phyloP scores from a whole-genome alignment of 768 basidiomycete species.

The Baorangia bicolor region DNA sequence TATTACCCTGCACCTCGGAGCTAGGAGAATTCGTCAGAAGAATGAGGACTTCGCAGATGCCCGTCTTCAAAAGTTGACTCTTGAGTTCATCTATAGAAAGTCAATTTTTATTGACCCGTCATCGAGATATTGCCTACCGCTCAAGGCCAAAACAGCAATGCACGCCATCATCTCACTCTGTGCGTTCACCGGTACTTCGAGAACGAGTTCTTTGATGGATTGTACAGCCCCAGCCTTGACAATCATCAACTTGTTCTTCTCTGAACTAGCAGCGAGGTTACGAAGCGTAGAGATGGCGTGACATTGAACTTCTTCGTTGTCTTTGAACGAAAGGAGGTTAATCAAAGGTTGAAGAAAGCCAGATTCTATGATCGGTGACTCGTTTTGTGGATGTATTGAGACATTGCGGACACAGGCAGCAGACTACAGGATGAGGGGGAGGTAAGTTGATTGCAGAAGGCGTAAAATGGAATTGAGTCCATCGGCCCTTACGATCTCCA shows the following conservation, averaged over 20 bases:
- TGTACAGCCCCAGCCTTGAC: slow-evolving; percentile 97
- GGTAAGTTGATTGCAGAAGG: slow-evolving; percentile 93
- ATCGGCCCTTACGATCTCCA: slow-evolving; percentile 96
- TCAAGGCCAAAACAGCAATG: slow-evolving; percentile 92
- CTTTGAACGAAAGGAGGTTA: slow-evolving; percentile 94
- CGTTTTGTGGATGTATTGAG: slow-evolving; percentile 97
- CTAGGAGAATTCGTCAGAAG: slow-evolving; percentile 94
- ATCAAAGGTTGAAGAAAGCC: slow-evolving; percentile 96
- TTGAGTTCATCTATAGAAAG: slow-evolving; percentile 82
- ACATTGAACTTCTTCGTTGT: slow-evolving; percentile 99
- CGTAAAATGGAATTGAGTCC: slow-evolving; percentile 91
- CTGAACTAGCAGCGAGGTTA: slow-evolving; percentile 94
- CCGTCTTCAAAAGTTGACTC: slow-evolving; percentile 95
- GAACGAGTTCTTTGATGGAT: slow-evolving; percentile 93
- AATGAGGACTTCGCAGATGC: slow-evolving; percentile 95
- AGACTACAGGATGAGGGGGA: slow-evolving; percentile 95
- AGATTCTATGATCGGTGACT: slow-evolving; percentile 98
- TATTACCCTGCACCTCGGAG: slow-evolving; percentile 98
- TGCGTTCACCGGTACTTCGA: slow-evolving; percentile 93
- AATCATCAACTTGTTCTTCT: slow-evolving; percentile 98
- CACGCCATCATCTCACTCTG: slow-evolving; percentile 99
- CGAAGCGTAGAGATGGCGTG: slow-evolving; percentile 97
- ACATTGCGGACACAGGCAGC: slow-evolving; percentile 99
- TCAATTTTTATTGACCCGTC: background rate
- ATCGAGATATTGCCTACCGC: slow-evolving; percentile 57